Percentiles rank a stretch among this genome's conserved stretches.
These are phyloP conservation scores for Parsonsia alboflavescens DNA, from an alignment of 257 asterid species.

Conservation along the genomic window DNA sequence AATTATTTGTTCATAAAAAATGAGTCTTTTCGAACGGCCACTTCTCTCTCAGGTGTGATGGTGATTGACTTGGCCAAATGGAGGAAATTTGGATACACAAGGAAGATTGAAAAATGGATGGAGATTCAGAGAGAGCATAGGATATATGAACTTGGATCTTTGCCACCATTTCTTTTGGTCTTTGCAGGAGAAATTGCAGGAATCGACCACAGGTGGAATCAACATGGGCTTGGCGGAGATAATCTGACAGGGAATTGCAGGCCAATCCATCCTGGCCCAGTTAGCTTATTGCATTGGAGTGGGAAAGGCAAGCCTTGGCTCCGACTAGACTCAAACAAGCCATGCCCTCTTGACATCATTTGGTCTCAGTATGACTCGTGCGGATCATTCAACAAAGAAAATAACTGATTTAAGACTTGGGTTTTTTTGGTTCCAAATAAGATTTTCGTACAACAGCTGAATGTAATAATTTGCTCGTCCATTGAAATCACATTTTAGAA, in stretches of 20 bases:
- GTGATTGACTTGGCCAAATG: slow-evolving; percentile 54
- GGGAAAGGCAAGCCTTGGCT: slow-evolving; percentile 74
- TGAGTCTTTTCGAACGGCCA: neutral
- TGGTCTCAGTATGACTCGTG: slow-evolving; percentile 54
- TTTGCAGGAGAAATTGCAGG: slow-evolving; percentile 56
- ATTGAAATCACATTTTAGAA: neutral
- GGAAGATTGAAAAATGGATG: slow-evolving; percentile 61
- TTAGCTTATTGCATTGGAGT: slow-evolving; percentile 69
- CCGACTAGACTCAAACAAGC: slow-evolving; percentile 45
- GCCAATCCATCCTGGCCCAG: slow-evolving; percentile 47
- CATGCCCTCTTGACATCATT: slow-evolving; percentile 52
- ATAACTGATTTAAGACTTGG: neutral
- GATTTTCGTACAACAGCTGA: neutral
- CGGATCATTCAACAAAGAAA: slow-evolving; percentile 8
- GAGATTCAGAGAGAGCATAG: slow-evolving; percentile 45
- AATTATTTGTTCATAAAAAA: too few species aligned
- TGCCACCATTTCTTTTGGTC: slow-evolving; percentile 57
- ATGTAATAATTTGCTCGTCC: neutral
- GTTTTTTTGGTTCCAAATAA: too few species aligned
- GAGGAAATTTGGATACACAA: slow-evolving; percentile 50
- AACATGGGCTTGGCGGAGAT: slow-evolving; percentile 66
- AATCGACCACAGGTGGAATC: slow-evolving; percentile 61
- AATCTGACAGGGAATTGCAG: slow-evolving; percentile 57
- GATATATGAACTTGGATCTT: slow-evolving; percentile 64
- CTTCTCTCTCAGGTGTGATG: slow-evolving; percentile 42